These are phyloP conservation scores for Metschnikowia kofuensis DNA, from an alignment of 805 yeast species.

Conservation along the genomic window DNA sequence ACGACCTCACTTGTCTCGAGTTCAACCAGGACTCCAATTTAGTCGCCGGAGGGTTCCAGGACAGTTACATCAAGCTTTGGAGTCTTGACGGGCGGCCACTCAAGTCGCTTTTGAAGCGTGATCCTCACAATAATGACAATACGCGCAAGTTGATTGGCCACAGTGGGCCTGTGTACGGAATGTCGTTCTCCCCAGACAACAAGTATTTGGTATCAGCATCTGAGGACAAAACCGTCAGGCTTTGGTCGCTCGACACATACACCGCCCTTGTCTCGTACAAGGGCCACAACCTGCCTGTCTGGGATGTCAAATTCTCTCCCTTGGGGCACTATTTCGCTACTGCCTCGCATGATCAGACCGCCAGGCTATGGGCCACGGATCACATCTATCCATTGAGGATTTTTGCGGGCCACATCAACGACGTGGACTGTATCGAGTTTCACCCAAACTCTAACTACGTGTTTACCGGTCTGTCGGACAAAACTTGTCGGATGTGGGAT, in stretches of 20 bases:
- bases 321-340: constrained; percentile 98
- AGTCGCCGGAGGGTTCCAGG: constrained; percentile 94
- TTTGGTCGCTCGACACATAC: constrained; percentile 93
- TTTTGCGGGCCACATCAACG: constrained; percentile 96
- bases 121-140: constrained; percentile 45
- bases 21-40: constrained; percentile 85
- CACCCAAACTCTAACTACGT: constrained; percentile 96
- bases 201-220: constrained; percentile 76
- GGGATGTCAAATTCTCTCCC: constrained; percentile 96
- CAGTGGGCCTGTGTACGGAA: constrained; percentile 89
- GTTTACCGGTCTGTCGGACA: constrained; percentile 93
- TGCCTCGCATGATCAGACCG: constrained; percentile 96
- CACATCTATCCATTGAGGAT: constrained; percentile 94
- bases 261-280: constrained; percentile 89
- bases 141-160: constrained; percentile 79
- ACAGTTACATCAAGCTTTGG: constrained; percentile 88
- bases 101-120: constrained; percentile 56
- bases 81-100: constrained; percentile 88
- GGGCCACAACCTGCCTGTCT: constrained; percentile 94
- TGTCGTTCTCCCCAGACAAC: constrained; percentile 88
- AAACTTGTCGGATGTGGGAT: constrained; percentile 98
- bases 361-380: constrained; percentile 96
- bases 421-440: constrained; percentile 91
- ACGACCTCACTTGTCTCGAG: constrained; percentile 79
- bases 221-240: constrained; percentile 86